Evolutionary conservation across 2,329 filamentous ascomycete genomes (phyloP).

Genomic region (Aspergillus jensenii): DNA sequence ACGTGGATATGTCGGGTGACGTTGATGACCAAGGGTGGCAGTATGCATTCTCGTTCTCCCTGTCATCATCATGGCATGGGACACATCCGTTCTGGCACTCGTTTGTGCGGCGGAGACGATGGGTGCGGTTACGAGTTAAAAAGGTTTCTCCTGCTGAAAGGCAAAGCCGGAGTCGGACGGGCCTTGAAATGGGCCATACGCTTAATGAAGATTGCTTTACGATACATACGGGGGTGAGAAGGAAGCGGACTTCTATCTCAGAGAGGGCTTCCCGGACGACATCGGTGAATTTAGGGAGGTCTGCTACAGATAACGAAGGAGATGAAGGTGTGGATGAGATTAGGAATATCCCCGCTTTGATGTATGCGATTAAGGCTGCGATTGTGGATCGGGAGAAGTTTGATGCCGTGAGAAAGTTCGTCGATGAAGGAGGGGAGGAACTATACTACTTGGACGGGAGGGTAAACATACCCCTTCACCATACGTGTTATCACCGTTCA

Average conservation of each 20-base stretch:
- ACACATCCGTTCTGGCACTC: constrained; percentile 89
- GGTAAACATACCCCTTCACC: constrained; percentile 30
- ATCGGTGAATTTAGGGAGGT: constrained; percentile 34
- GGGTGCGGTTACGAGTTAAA: constrained; percentile 79
- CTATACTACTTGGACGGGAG: constrained; percentile 69
- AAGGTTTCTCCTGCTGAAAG: constrained; percentile 40
- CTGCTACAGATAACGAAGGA: constrained; percentile 44
- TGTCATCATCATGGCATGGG: constrained; percentile 83
- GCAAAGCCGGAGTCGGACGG: constrained; percentile 33
- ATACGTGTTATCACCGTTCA: not conserved
- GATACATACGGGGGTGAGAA: constrained; percentile 58
- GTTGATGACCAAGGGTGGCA: constrained; percentile 93
- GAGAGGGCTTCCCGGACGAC: constrained; percentile 29
- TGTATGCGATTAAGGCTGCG: constrained; percentile 66
- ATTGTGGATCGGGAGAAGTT: constrained; percentile 91
- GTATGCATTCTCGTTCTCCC: constrained; percentile 85
- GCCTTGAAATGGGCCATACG: constrained; percentile 55
- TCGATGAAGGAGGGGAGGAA: constrained; percentile 74
- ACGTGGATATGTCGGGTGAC: constrained; percentile 74
- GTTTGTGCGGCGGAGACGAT: constrained; percentile 85
- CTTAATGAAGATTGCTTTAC: constrained; percentile 79
- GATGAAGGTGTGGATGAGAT: constrained; percentile 55
- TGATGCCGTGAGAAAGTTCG: constrained; percentile 76
- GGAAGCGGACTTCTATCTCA: constrained; percentile 44
- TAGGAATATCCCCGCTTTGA: constrained; percentile 65